These are phyloP conservation scores for Pyrus hybrid DNA, from an alignment of 331 rosid genomes.

Conservation along the genomic window DNA sequence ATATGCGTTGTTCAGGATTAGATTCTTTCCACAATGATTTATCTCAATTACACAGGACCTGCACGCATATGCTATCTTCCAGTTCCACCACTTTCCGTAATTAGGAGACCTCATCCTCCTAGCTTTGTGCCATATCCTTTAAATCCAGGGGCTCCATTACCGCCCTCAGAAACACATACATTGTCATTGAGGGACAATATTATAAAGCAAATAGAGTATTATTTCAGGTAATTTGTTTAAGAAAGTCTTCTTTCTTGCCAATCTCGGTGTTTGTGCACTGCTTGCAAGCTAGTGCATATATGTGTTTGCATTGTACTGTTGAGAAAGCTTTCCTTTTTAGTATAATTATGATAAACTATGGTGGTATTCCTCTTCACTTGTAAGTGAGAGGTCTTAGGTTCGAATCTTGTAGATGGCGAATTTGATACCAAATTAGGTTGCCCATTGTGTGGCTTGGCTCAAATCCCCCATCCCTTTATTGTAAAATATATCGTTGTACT, in stretches of 20 bases:
- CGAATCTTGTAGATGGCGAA: too few relatives aligned
- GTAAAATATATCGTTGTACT: too few relatives aligned
- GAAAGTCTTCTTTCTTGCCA: background rate
- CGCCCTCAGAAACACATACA: constrained; percentile 39
- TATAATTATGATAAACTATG: background rate
- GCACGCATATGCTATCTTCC: constrained; percentile 61
- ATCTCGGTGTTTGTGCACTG: background rate
- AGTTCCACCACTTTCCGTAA: constrained; percentile 50
- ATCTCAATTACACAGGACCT: constrained; percentile 44
- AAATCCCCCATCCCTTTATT: too few relatives aligned
- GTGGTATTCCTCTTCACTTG: too few relatives aligned
- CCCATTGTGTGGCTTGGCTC: too few relatives aligned
- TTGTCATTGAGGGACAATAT: constrained; percentile 42
- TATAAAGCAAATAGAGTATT: constrained; percentile 79
- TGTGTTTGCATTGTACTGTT: background rate
- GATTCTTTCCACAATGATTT: background rate
- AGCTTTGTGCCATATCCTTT: constrained; percentile 48
- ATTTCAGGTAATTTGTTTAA: constrained; percentile 60
- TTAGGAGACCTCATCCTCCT: constrained; percentile 64
- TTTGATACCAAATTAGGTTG: too few relatives aligned
- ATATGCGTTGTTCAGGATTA: background rate
- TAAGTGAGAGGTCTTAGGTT: too few relatives aligned
- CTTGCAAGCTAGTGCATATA: background rate
- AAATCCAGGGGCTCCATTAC: constrained; percentile 39
- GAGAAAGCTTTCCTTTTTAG: too few relatives aligned